A percentile compares a stretch with the other conserved stretches of the same genome.
These are phyloP conservation scores for Dactylellina drechsleri DNA, from an alignment of 2,329 filamentous ascomycete species.

Conservation along the genomic window DNA sequence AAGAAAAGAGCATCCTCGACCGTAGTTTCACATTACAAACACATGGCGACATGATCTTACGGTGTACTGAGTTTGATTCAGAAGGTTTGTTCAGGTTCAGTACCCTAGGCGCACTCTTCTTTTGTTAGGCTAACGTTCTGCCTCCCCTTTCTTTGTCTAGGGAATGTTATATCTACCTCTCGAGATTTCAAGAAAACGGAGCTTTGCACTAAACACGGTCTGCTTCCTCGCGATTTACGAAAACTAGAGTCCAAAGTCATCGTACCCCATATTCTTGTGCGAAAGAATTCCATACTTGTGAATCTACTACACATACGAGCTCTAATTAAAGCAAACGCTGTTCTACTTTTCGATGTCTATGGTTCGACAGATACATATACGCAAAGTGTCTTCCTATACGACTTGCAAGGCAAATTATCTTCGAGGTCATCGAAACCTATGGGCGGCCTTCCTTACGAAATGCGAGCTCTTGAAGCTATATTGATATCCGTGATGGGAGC, in stretches of 20 bases:
- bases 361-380: conserved; percentile 94
- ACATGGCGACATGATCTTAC: conserved; percentile 64
- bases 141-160: conserved; percentile 23
- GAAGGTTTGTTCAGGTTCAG: conserved; percentile 68
- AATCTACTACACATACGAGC: conserved; percentile 97
- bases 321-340: conserved; percentile 91
- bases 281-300: conserved; percentile 90
- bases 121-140: conserved; percentile 15
- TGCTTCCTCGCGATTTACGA: conserved; percentile 90
- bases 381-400: conserved; percentile 97
- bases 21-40: conserved; percentile 57
- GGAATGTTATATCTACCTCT: conserved; percentile 86
- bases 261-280: conserved; percentile 86
- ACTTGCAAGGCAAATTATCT: conserved; percentile 84
- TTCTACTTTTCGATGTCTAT: conserved; percentile 95
- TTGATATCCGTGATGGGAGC: conserved; percentile 92
- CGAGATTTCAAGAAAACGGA: conserved; percentile 98
- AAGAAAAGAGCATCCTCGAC: conserved; percentile 49
- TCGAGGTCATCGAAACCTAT: conserved; percentile 67
- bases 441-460: conserved; percentile 86
- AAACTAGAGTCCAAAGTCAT: conserved; percentile 98
- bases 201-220: conserved; percentile 94
- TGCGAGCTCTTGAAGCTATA: conserved; percentile 92
- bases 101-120: not conserved
- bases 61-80: conserved; percentile 95